These are phyloP conservation scores for Nigrospora osmanthi DNA, from an alignment of 2,329 filamentous ascomycete species.

Conservation along the genomic window DNA sequence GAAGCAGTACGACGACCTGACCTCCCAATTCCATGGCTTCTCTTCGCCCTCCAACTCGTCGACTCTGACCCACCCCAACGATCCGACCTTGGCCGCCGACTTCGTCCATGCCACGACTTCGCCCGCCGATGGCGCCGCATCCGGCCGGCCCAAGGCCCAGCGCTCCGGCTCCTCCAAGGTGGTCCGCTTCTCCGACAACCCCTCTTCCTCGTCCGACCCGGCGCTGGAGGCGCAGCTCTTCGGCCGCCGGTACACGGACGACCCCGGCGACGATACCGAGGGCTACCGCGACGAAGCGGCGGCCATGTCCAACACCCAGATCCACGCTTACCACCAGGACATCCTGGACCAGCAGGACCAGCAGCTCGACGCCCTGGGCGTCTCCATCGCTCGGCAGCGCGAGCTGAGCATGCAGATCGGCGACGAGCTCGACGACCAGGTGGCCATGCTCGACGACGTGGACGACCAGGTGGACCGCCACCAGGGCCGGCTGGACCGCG, in stretches of 20 bases:
- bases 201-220: slow-evolving; percentile 29
- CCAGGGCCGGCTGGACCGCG: slow-evolving; percentile 65
- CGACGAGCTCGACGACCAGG: slow-evolving; percentile 87
- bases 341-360: slow-evolving; percentile 86
- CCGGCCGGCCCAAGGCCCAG: slow-evolving; percentile 22
- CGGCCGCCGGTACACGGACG: slow-evolving; percentile 58
- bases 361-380: slow-evolving; percentile 82
- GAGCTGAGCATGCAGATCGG: slow-evolving; percentile 94
- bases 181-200: slow-evolving; percentile 79
- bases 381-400: slow-evolving; percentile 78
- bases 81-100: slow-evolving; percentile 52
- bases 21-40: slow-evolving; percentile 70
- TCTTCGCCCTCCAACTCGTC: slow-evolving; percentile 38
- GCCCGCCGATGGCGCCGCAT: slow-evolving; percentile 29
- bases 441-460: slow-evolving; percentile 81
- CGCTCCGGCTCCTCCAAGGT: slow-evolving; percentile 48
- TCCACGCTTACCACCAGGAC: slow-evolving; percentile 75
- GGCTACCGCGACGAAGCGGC: slow-evolving; percentile 54
- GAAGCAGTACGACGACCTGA: slow-evolving; percentile 69
- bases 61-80: slow-evolving; percentile 54
- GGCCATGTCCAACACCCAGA: slow-evolving; percentile 69
- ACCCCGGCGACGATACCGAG: slow-evolving; percentile 45
- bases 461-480: slow-evolving; percentile 79
- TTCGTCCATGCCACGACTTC: slow-evolving; percentile 54
- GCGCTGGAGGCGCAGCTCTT: slow-evolving; percentile 36